phyloP scores from a whole-genome alignment of 2,329 filamentous ascomycete genomes.

The Cladosporium cucumerinum region DNA sequence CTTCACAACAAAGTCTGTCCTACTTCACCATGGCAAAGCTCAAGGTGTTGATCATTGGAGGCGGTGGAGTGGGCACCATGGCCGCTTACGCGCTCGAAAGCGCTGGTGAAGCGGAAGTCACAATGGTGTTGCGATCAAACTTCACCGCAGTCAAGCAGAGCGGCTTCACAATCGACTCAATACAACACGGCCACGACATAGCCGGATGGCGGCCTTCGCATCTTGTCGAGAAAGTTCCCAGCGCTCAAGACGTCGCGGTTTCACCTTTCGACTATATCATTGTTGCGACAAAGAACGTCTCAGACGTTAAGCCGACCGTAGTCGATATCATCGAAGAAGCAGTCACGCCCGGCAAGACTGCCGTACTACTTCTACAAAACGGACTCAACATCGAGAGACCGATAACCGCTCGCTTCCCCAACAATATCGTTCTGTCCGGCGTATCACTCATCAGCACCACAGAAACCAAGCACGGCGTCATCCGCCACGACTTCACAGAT shows the following conservation, averaged over 20 bases:
- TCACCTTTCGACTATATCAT: constrained; percentile 54
- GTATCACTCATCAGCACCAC: constrained; percentile 53
- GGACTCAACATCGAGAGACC: constrained; percentile 62
- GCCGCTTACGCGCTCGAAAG: constrained; percentile 54
- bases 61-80: constrained; percentile 56
- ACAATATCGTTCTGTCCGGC: constrained; percentile 50
- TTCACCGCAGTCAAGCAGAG: constrained; percentile 46
- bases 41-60: constrained; percentile 52
- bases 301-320: constrained; percentile 49
- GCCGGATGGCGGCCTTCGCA: constrained; percentile 46
- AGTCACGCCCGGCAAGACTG: constrained; percentile 50
- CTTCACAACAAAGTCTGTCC: background rate
- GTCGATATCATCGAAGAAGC: constrained; percentile 50
- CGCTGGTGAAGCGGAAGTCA: constrained; percentile 51
- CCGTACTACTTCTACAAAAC: constrained; percentile 59
- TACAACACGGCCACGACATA: constrained; percentile 51
- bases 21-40: constrained; percentile 28
- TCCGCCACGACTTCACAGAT: constrained; percentile 55
- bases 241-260: constrained; percentile 36
- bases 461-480: constrained; percentile 46
- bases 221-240: constrained; percentile 47
- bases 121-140: constrained; percentile 56
- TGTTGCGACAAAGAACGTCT: constrained; percentile 57
- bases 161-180: constrained; percentile 55
- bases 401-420: constrained; percentile 49